These are phyloP conservation scores for Caloboletus inedulis DNA, from an alignment of 1,284 basidiomycete genomes.

Conservation along the genomic window DNA sequence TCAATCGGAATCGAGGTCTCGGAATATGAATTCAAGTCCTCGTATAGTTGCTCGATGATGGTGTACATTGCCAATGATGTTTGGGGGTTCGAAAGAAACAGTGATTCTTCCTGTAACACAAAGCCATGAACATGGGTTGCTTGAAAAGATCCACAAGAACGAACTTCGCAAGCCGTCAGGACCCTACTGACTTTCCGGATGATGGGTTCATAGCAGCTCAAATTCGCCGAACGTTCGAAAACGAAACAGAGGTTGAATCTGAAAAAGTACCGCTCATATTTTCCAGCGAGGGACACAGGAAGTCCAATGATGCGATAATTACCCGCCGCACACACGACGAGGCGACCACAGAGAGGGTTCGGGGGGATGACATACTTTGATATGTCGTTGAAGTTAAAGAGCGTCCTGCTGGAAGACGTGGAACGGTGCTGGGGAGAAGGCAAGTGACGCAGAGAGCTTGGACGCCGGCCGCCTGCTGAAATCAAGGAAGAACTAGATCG, in stretches of 20 bases:
- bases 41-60: conserved; percentile 94
- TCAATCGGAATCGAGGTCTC: conserved; percentile 91
- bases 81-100: conserved; percentile 76
- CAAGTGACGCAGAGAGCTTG: conserved; percentile 40
- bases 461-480: conserved; percentile 42
- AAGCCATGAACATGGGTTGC: conserved; percentile 8
- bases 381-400: conserved; percentile 92
- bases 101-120: conserved; percentile 74
- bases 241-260: conserved; percentile 97
- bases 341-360: conserved; percentile 80
- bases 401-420: conserved; percentile 44
- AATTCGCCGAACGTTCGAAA: conserved; percentile 84
- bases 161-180: conserved; percentile 82
- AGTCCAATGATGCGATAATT: conserved; percentile 85
- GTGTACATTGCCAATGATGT: conserved; percentile 74
- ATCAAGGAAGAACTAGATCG: conserved; percentile 48
- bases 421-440: conserved; percentile 52
- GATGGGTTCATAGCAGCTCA: conserved; percentile 94
- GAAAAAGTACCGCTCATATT: conserved; percentile 86
- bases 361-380: conserved; percentile 94
- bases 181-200: conserved; percentile 94
- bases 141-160: conserved; percentile 23
- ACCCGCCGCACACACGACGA: conserved; percentile 77
- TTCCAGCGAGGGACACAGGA: conserved; percentile 70
- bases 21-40: conserved; percentile 95